These are phyloP conservation scores for Leccinum boreale DNA, from an alignment of 768 basidiomycete genomes.

Conservation along the genomic window DNA sequence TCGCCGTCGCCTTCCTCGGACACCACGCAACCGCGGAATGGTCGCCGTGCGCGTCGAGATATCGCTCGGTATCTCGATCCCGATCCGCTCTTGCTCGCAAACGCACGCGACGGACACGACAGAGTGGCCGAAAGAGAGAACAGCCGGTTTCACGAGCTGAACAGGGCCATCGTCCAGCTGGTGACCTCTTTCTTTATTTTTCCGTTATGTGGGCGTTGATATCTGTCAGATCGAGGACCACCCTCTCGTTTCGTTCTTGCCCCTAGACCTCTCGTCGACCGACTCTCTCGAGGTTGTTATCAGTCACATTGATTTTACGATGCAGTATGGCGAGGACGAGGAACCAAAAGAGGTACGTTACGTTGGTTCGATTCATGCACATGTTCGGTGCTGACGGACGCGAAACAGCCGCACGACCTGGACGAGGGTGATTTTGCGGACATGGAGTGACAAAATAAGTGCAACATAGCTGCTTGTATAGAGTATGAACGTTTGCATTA, in stretches of 20 bases:
- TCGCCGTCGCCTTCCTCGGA: slow-evolving; percentile 37
- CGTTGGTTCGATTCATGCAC: slow-evolving; percentile 11
- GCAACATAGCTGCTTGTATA: neutral
- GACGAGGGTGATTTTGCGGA: slow-evolving; percentile 91
- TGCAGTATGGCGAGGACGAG: slow-evolving; percentile 99
- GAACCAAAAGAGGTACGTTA: slow-evolving; percentile 84
- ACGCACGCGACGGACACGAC: slow-evolving; percentile 47
- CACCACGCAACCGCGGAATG: slow-evolving; percentile 62
- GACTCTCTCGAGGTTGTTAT: slow-evolving; percentile 89
- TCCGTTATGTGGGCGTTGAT: neutral
- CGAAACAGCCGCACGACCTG: slow-evolving; percentile 76
- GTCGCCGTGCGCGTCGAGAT: slow-evolving; percentile 68
- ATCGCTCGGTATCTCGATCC: slow-evolving; percentile 96
- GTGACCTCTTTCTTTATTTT: slow-evolving; percentile 37
- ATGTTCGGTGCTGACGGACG: slow-evolving; percentile 10
- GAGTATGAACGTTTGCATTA: too few relatives aligned
- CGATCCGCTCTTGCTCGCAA: slow-evolving; percentile 82
- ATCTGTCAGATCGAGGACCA: slow-evolving; percentile 88
- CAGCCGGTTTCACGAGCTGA: slow-evolving; percentile 88
- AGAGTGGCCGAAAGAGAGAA: slow-evolving; percentile 49
- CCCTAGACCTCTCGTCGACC: slow-evolving; percentile 85
- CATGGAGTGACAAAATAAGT: slow-evolving; percentile 44
- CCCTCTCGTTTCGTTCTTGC: slow-evolving; percentile 94
- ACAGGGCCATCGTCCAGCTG: slow-evolving; percentile 91
- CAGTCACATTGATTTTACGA: slow-evolving; percentile 95